Conservation (phyloP, 2,329 filamentous ascomycete genomes). For the Colletotrichum sansevieriae region DNA sequence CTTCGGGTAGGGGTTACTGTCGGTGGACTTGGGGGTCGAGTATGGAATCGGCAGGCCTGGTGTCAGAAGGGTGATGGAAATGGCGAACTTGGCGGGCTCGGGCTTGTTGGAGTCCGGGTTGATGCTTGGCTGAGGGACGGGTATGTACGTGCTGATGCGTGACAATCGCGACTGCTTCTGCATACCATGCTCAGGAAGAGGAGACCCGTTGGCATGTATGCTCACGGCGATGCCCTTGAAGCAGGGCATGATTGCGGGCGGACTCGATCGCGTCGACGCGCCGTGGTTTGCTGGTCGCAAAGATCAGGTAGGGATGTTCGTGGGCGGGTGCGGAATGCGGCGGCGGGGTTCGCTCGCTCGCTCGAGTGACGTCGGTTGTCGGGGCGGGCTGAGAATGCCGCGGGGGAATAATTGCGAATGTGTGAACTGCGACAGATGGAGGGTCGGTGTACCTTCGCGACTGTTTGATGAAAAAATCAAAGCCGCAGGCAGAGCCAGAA, state of each 20-base stretch:
- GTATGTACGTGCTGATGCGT: constrained; percentile 97
- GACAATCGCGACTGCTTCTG: constrained; percentile 93
- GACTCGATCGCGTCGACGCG: constrained; percentile 1
- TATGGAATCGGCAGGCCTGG: constrained; percentile 91
- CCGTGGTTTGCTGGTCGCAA: not conserved
- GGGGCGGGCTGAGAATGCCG: constrained; percentile 1
- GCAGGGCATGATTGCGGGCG: constrained; percentile 78
- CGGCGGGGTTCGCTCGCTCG: constrained; percentile 13
- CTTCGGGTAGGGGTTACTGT: constrained; percentile 82
- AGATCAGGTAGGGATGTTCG: constrained; percentile 3
- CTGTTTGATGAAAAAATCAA: not conserved
- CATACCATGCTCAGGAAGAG: constrained; percentile 92
- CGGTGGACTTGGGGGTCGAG: constrained; percentile 85
- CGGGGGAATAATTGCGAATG: not conserved
- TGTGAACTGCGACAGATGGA: not conserved
- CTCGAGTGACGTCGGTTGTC: not conserved
- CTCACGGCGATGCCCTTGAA: constrained; percentile 99
- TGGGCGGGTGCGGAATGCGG: not conserved
- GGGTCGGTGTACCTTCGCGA: not conserved
- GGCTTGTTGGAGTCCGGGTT: constrained; percentile 74
- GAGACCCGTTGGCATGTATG: constrained; percentile 86
- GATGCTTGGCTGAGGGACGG: constrained; percentile 89
- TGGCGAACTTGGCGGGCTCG: constrained; percentile 95
- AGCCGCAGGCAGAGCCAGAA: not conserved
- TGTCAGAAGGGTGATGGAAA: constrained; percentile 95